phyloP scores from a whole-genome alignment of 2,329 filamentous ascomycete species.

The Allantophomopsis lycopodina region DNA sequence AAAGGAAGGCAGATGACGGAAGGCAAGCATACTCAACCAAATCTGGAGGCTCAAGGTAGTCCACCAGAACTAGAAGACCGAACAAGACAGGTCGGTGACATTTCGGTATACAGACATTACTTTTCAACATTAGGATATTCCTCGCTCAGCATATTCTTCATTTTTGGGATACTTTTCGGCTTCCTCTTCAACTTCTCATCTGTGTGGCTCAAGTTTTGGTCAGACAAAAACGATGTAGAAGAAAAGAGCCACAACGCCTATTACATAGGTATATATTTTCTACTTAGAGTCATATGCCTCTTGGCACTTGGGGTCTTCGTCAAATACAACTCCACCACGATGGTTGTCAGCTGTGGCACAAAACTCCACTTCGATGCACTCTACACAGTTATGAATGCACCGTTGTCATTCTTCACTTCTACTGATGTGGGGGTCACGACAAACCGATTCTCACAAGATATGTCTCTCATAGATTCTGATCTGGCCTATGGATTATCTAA shows the following conservation, averaged over 20 bases:
- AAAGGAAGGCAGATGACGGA: neutral
- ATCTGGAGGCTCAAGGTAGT: neutral
- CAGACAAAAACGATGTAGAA: no score
- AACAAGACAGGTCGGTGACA: constrained; percentile 4
- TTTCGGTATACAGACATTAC: constrained; percentile 7
- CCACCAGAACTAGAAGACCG: constrained; percentile 1
- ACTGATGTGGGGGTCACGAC: constrained; percentile 5
- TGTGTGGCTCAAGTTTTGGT: constrained; percentile 18
- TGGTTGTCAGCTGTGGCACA: neutral
- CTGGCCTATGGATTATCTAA: constrained; percentile 6
- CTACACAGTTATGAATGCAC: neutral
- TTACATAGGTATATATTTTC: neutral
- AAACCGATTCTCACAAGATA: constrained; percentile 14
- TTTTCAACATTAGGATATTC: constrained; percentile 7
- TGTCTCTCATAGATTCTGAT: constrained; percentile 15
- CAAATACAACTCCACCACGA: neutral
- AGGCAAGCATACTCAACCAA: neutral
- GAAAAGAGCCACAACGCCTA: no score
- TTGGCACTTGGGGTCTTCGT: no score
- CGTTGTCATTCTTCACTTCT: constrained; percentile 4
- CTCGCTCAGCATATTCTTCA: constrained; percentile 4
- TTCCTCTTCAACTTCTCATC: neutral
- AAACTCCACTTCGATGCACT: neutral
- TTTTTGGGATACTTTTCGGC: constrained; percentile 2
- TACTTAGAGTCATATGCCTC: neutral